These are phyloP conservation scores for Omphalotus olearius DNA, from an alignment of 1,284 basidiomycete genomes.

Conservation along the genomic window DNA sequence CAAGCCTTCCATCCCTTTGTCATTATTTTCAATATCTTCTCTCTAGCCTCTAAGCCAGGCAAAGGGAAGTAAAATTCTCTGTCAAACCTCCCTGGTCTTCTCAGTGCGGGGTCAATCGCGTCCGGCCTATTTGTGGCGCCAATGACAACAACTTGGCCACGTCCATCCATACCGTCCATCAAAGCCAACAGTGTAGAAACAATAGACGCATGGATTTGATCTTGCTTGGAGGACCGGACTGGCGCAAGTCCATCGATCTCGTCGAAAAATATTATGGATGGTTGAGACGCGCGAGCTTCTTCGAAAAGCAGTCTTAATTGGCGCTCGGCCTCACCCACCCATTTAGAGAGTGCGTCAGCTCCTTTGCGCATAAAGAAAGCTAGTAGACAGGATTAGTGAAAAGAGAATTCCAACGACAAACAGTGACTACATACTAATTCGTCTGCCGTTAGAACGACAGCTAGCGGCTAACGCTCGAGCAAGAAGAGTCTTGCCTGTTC, in stretches of 20 bases:
- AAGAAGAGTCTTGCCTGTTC: constrained; percentile 91
- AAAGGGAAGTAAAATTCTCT: constrained; percentile 98
- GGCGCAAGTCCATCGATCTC: constrained; percentile 99
- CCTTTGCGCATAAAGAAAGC: constrained; percentile 99
- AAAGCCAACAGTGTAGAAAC: constrained; percentile 94
- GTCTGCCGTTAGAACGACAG: constrained; percentile 84
- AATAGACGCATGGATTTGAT: constrained; percentile 98
- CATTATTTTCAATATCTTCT: constrained; percentile 90
- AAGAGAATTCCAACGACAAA: neutral
- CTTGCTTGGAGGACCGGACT: constrained; percentile 96
- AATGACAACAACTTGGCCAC: constrained; percentile 96
- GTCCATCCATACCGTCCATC: constrained; percentile 99
- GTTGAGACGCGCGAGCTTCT: constrained; percentile 90
- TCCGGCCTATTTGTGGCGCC: constrained; percentile 98
- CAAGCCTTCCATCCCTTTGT: constrained; percentile 90
- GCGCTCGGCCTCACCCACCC: constrained; percentile 98
- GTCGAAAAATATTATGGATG: constrained; percentile 96
- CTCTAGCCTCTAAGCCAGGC: constrained; percentile 80
- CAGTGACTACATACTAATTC: constrained; percentile 64
- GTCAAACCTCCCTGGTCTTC: constrained; percentile 95
- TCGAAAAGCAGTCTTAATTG: constrained; percentile 96
- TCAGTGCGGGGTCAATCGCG: constrained; percentile 92
- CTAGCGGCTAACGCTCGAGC: constrained; percentile 94
- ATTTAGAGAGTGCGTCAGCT: constrained; percentile 96
- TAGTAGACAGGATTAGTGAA: constrained; percentile 24